These are phyloP conservation scores for Starmera pachycereana DNA, from an alignment of 805 yeast genomes.

Conservation along the genomic window DNA sequence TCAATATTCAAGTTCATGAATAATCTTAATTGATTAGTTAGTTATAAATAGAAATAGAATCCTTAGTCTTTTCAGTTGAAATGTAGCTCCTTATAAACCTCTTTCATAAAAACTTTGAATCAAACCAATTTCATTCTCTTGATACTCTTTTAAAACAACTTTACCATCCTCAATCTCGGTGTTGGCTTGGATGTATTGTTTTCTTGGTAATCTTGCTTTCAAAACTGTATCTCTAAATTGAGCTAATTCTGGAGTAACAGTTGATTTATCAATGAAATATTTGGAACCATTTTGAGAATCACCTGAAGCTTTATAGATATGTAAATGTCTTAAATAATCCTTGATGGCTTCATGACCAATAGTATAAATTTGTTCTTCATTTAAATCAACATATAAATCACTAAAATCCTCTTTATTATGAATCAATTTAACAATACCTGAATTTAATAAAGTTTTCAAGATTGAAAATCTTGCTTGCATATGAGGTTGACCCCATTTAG, in stretches of 20 bases:
- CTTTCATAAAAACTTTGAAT: slow-evolving; percentile 68
- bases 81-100: slow-evolving; percentile 20
- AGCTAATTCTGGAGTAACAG: slow-evolving; percentile 52
- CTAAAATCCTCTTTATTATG: slow-evolving; percentile 36
- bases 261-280: slow-evolving; percentile 60
- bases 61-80: slow-evolving; percentile 1
- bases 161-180: slow-evolving; percentile 33
- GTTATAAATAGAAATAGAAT: slow-evolving; percentile 3
- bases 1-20: too few relatives aligned
- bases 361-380: slow-evolving; percentile 50
- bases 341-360: slow-evolving; percentile 69
- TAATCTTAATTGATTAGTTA: background rate
- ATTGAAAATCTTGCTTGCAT: slow-evolving; percentile 90
- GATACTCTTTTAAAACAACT: slow-evolving; percentile 60
- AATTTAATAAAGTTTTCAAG: slow-evolving; percentile 60
- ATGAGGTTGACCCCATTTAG: slow-evolving; percentile 92
- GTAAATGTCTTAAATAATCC: slow-evolving; percentile 61
- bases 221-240: slow-evolving; percentile 59
- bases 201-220: slow-evolving; percentile 69
- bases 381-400: slow-evolving; percentile 52
- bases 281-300: slow-evolving; percentile 54
- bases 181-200: slow-evolving; percentile 78
- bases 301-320: slow-evolving; percentile 70
- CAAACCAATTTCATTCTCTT: slow-evolving; percentile 65
- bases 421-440: slow-evolving; percentile 48